These are phyloP conservation scores for Arabidopsis suecica DNA, from an alignment of 345 rosid genomes.

Conservation along the genomic window DNA sequence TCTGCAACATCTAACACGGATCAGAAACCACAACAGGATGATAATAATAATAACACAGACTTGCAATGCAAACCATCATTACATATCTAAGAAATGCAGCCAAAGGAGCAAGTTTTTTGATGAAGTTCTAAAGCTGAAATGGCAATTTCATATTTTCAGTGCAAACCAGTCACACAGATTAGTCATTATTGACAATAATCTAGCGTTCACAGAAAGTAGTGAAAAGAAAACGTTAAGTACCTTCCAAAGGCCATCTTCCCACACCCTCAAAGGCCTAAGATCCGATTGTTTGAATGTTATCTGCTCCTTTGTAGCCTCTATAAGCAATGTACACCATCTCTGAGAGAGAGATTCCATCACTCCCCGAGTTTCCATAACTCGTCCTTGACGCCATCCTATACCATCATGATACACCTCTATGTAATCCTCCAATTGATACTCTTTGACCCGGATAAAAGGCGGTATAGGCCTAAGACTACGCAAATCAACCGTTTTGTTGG, in stretches of 20 bases:
- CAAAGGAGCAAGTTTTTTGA: neutral
- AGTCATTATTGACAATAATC: neutral
- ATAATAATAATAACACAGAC: neutral
- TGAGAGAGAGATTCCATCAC: conserved; percentile 38
- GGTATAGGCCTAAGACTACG: neutral
- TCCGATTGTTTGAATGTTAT: conserved; percentile 46
- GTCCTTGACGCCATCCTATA: conserved; percentile 22
- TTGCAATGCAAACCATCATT: neutral
- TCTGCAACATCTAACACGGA: conserved; percentile 39
- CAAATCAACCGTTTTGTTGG: conserved; percentile 27
- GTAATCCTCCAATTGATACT: neutral
- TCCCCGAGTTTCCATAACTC: neutral
- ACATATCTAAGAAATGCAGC: neutral
- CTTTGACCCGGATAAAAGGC: neutral
- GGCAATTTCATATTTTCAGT: neutral
- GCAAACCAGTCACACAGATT: neutral
- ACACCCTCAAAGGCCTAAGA: conserved; percentile 61
- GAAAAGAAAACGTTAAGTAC: neutral
- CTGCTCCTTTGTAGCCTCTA: conserved; percentile 52
- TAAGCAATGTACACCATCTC: conserved; percentile 50
- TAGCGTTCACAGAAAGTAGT: conserved; percentile 21
- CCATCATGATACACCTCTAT: conserved; percentile 1
- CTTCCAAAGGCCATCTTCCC: conserved; percentile 39
- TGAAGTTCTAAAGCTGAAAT: neutral
- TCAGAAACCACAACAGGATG: neutral